Evolutionary conservation across 169 alveolate genomes (phyloP), one percentile per base, ranked within the genome.

Genomic region (Plasmodium fragile): DNA sequence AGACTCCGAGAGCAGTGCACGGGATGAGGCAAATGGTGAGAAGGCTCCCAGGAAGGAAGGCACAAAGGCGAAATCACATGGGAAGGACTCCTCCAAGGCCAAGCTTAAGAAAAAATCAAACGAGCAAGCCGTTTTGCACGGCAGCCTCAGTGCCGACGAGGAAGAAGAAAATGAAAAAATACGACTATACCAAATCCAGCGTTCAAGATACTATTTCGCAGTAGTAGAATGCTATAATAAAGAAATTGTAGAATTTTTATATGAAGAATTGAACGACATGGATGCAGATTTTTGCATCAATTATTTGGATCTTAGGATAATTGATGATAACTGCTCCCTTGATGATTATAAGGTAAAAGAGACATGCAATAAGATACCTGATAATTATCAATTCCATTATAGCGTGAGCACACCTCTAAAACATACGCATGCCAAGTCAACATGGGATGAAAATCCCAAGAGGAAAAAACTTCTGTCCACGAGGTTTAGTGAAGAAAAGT

Each of bases 381-480:
- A 95, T 28, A 98, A 98, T 83, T 97, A 98, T 85, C 98, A 98
- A 94, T 98, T 97, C 73, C 99, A 96, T 52, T 97, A 96, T 89
- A 93, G 93, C 53, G 94, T 97, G 28, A 97, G 97, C 79, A 95
- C 98, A 73, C 99, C 99, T 25, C 85, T 97, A 43, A 98, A 98
- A 52, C 99, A 99, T 93, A 98, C 99, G 45, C 95, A 96, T 89
- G 99, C 98, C 2, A 97, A 97, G 93, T 95, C 99, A 84, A 98
- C 99, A 30, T 99, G 99, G 99, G 99, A 99, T 80, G 97, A 98
- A 94, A 97, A 98, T 39, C 98, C 99, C 41, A 97, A 96, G 43
- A 97, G 97, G 83, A 96, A 99, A 92, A 96, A 96, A 79, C 95
- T 98, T 81, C 96, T 98, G 79, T 93, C 97, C 18, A 96, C 96